Evolutionary conservation across 805 yeast species (phyloP).

Genomic region (Lipomyces japonicus): DNA sequence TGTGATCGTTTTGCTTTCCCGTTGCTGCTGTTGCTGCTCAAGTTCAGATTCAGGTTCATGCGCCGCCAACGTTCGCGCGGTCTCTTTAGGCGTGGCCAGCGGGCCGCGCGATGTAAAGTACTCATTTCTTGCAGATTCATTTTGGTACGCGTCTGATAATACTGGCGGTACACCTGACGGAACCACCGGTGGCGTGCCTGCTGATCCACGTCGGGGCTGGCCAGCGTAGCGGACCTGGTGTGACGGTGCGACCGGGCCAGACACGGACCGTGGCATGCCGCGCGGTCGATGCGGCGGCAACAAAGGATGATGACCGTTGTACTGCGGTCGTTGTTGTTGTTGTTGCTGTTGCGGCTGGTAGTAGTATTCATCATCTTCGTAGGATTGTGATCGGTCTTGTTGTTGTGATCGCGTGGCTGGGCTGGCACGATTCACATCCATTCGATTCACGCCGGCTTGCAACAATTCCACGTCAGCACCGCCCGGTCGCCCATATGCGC

Average conservation of each 20-base stretch:
- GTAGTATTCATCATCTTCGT: conserved; percentile 9
- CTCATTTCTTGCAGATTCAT: not conserved
- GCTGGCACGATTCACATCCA: conserved; percentile 3
- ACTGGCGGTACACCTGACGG: not conserved
- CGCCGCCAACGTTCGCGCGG: not conserved
- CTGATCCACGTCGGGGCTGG: not conserved
- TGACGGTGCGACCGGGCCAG: not conserved
- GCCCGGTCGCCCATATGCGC: not conserved
- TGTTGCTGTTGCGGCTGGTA: conserved; percentile 2
- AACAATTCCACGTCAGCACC: conserved; percentile 9
- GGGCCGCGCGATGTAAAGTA: not conserved
- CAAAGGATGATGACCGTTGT: conserved; percentile 2
- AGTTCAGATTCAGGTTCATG: not conserved
- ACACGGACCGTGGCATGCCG: conserved; percentile 6
- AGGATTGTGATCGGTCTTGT: conserved; percentile 4
- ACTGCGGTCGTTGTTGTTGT: conserved; percentile 1
- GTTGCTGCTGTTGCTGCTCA: not conserved
- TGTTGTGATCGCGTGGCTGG: not conserved
- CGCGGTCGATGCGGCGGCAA: conserved; percentile 12
- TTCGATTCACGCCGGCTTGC: conserved; percentile 9
- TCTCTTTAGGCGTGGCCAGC: not conserved
- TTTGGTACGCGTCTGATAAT: not conserved
- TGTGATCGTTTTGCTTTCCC: not conserved
- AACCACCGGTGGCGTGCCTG: not conserved
- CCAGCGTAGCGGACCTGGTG: not conserved